A percentile compares a stretch with the other conserved stretches of the same genome.
Evolutionary conservation across 257 asterid genomes (phyloP).

Genomic region (Solanum bulbocastanum): DNA sequence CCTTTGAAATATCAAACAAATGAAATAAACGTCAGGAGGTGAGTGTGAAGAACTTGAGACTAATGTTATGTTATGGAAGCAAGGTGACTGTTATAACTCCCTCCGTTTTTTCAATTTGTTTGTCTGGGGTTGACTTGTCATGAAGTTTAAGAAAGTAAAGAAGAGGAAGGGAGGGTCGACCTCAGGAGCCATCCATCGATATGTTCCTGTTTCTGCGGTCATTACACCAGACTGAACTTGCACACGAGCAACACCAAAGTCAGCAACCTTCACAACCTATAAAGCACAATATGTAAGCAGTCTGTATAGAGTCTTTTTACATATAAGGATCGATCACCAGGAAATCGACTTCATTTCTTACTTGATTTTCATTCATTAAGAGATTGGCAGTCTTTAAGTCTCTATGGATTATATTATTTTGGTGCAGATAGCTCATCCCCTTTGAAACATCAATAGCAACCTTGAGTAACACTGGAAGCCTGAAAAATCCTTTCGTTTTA

Average conservation of each 20-base stretch:
- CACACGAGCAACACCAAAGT: constrained; percentile 82
- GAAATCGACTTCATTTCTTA: constrained; percentile 18
- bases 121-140: neutral
- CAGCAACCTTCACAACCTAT: constrained; percentile 88
- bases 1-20: constrained; percentile 27
- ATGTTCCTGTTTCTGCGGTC: constrained; percentile 97
- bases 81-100: neutral
- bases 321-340: neutral
- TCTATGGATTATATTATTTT: constrained; percentile 67
- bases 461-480: constrained; percentile 53
- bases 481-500: constrained; percentile 50
- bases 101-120: neutral
- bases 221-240: constrained; percentile 73
- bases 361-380: constrained; percentile 70
- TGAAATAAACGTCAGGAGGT: neutral
- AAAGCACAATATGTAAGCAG: neutral
- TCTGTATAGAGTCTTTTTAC: neutral
- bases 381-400: constrained; percentile 90
- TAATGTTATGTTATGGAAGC: neutral
- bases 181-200: constrained; percentile 99
- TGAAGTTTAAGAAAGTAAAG: neutral
- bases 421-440: constrained; percentile 92
- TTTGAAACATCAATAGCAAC: constrained; percentile 72
- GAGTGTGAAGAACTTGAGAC: neutral
- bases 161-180: constrained; percentile 11